Evolutionary conservation across 352 stramenopile species (phyloP).

Genomic region (Phytophthora citricola): DNA sequence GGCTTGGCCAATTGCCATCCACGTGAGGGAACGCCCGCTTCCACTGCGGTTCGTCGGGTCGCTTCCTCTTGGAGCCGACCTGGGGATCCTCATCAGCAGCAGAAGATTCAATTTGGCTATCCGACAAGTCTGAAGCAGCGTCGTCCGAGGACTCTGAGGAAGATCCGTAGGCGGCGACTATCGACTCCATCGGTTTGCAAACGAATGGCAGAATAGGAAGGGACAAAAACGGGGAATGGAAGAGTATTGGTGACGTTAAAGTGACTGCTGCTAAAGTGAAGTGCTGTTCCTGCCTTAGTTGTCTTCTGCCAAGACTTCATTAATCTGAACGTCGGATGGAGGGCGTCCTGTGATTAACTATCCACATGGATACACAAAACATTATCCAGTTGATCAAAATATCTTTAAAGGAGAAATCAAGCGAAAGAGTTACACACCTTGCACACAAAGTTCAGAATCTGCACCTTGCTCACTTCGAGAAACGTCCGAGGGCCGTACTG

Average conservation of each 20-base stretch:
- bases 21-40: conserved; percentile 75
- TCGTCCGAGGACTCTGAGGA: conserved; percentile 35
- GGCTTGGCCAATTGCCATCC: conserved; percentile 85
- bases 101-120: conserved; percentile 21
- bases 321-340: conserved; percentile 71
- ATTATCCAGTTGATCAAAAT: conserved; percentile 2
- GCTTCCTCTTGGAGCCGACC: conserved; percentile 54
- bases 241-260: conserved; percentile 12
- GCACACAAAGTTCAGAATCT: conserved; percentile 90
- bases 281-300: conserved; percentile 28
- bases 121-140: conserved; percentile 24
- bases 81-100: background rate
- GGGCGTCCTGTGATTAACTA: conserved; percentile 75
- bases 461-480: conserved; percentile 84
- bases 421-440: conserved; percentile 52
- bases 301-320: conserved; percentile 70
- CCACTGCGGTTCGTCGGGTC: conserved; percentile 46
- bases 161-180: conserved; percentile 42
- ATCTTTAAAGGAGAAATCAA: background rate
- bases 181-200: conserved; percentile 45
- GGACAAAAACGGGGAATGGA: conserved; percentile 30
- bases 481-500: conserved; percentile 69
- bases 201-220: conserved; percentile 10
- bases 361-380: background rate
- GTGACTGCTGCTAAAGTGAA: conserved; percentile 6